Conservation (phyloP, 2,329 filamentous ascomycete genomes). For the Microdochium trichocladiopsis region DNA sequence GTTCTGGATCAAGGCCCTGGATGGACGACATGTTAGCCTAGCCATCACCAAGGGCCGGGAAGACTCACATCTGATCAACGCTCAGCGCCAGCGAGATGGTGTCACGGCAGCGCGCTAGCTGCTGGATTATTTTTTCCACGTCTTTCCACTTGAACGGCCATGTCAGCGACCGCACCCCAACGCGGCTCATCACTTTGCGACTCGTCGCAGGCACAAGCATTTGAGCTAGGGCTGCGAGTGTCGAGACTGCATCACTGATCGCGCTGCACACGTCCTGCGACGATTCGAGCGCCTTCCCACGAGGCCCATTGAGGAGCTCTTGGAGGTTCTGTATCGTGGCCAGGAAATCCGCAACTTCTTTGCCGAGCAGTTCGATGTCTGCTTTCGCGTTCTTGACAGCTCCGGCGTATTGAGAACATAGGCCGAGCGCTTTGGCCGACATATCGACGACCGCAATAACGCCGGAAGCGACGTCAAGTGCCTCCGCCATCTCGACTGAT, state of each 20-base stretch:
- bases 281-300: not conserved
- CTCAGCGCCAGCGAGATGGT: not conserved
- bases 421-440: not conserved
- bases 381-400: not conserved
- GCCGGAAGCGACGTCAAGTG: not conserved
- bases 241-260: not conserved
- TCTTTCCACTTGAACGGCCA: not conserved
- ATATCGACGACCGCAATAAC: not conserved
- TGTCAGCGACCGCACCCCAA: not conserved
- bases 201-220: not conserved
- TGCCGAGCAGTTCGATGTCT: not conserved
- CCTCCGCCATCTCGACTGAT: not conserved
- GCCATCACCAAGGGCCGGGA: too few species aligned
- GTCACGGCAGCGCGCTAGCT: not conserved
- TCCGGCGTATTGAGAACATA: not conserved
- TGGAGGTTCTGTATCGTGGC: not conserved
- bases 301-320: not conserved
- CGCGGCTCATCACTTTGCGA: not conserved
- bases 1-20: too few species aligned
- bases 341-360: not conserved
- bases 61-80: not conserved
- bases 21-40: too few species aligned
- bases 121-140: not conserved
- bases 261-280: not conserved
- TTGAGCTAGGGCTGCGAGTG: not conserved